These are phyloP conservation scores for Pseudopithomyces maydicus DNA, from an alignment of 2,329 filamentous ascomycete species.

Conservation along the genomic window DNA sequence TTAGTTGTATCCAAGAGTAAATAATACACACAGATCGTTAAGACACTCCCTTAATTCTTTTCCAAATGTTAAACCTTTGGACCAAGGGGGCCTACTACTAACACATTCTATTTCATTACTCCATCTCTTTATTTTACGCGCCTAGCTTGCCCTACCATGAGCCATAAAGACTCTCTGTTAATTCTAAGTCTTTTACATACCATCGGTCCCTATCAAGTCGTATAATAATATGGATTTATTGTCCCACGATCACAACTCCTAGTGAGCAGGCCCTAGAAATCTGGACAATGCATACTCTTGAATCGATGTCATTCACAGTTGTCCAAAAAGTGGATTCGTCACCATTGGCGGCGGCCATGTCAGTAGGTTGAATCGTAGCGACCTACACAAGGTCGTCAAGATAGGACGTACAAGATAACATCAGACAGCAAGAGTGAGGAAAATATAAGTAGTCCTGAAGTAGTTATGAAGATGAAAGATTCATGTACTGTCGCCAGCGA, in stretches of 20 bases:
- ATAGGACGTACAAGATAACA: constrained; percentile 13
- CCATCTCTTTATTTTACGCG: too few relatives aligned
- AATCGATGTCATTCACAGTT: constrained; percentile 18
- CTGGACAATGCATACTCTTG: constrained; percentile 22
- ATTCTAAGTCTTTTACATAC: background rate
- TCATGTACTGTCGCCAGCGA: background rate
- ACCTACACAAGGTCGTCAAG: background rate
- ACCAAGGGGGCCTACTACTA: too few relatives aligned
- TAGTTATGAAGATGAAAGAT: constrained; percentile 16
- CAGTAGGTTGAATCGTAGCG: constrained; percentile 8
- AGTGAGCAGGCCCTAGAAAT: constrained; percentile 13
- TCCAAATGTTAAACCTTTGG: too few relatives aligned
- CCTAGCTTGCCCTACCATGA: too few relatives aligned
- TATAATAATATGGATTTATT: background rate
- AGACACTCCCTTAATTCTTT: too few relatives aligned
- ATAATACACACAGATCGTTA: too few relatives aligned
- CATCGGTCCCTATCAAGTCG: background rate
- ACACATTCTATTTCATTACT: too few relatives aligned
- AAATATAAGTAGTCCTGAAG: constrained; percentile 8
- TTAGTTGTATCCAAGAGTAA: too few relatives aligned
- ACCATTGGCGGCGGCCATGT: constrained; percentile 21
- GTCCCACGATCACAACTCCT: constrained; percentile 1
- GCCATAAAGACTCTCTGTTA: too few relatives aligned
- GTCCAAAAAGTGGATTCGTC: constrained; percentile 20
- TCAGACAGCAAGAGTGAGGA: constrained; percentile 22